A percentile compares a stretch with the other conserved stretches of the same genome.
phyloP scores from a whole-genome alignment of 805 yeast species.

The Hanseniaspora nectarophila region DNA sequence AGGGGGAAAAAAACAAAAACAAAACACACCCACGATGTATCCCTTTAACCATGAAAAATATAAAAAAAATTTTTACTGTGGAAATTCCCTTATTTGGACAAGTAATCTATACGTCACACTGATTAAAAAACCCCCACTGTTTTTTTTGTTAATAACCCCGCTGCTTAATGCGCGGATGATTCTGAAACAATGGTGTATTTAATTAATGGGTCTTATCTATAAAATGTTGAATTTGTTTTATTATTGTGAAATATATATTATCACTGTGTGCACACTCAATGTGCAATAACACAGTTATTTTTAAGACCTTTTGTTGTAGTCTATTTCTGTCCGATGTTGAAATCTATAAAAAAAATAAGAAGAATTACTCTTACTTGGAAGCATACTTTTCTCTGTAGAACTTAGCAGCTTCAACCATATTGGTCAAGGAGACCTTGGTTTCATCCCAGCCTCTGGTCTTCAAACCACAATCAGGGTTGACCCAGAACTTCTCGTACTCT shows the following conservation, averaged over 20 bases:
- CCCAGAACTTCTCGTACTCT: conserved; percentile 98
- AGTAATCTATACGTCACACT: background rate
- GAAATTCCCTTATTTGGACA: background rate
- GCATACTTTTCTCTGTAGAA: conserved; percentile 61
- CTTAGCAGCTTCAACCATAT: conserved; percentile 99
- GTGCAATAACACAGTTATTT: background rate
- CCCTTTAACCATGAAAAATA: too few relatives aligned
- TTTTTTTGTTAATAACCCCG: too few relatives aligned
- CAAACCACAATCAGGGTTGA: conserved; percentile 99
- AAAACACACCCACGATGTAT: too few relatives aligned
- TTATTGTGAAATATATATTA: background rate
- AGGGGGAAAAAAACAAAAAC: too few relatives aligned
- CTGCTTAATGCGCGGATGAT: too few relatives aligned
- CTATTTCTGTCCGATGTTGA: conserved; percentile 8
- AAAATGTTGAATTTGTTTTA: conserved; percentile 9
- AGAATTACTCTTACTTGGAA: conserved; percentile 19
- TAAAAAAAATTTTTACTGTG: background rate
- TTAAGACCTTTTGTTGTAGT: background rate
- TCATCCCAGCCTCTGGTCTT: conserved; percentile 99
- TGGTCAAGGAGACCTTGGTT: conserved; percentile 85
- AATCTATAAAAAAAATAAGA: conserved; percentile 14
- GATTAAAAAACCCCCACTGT: too few relatives aligned
- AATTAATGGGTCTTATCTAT: too few relatives aligned
- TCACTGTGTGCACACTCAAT: background rate
- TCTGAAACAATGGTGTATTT: too few relatives aligned